Evolutionary conservation across 306 rosid species (phyloP).

Genomic region (Trifolium fragiferum): DNA sequence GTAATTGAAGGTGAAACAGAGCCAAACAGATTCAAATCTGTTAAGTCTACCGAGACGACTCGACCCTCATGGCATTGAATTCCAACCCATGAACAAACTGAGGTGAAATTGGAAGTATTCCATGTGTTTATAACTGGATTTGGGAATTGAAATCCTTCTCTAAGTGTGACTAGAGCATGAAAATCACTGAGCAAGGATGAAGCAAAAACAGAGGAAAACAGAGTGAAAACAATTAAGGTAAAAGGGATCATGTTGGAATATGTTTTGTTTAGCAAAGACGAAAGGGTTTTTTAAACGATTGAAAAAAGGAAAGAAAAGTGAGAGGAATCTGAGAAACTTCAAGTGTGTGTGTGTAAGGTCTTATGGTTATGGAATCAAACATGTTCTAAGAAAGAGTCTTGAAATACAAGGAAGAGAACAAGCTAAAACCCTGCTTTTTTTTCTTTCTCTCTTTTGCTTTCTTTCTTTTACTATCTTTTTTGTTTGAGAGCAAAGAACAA

Average conservation of each 20-base stretch:
- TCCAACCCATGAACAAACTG: constrained; percentile 80
- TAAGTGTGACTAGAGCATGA: constrained; percentile 63
- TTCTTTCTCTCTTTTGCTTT: constrained; percentile 20
- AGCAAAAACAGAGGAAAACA: constrained; percentile 54
- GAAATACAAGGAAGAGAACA: constrained; percentile 80
- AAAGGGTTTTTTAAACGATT: constrained; percentile 54
- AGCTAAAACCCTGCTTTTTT: constrained; percentile 55
- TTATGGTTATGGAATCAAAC: constrained; percentile 69
- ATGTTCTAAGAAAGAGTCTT: constrained; percentile 70
- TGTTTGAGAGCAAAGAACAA: constrained; percentile 47
- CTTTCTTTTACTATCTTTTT: constrained; percentile 51
- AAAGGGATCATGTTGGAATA: constrained; percentile 62
- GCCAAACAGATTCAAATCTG: constrained; percentile 64
- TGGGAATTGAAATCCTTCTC: constrained; percentile 64
- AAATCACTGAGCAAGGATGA: constrained; percentile 69
- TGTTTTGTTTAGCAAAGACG: constrained; percentile 51
- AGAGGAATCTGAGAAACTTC: constrained; percentile 67
- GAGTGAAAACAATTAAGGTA: constrained; percentile 50
- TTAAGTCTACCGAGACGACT: constrained; percentile 66
- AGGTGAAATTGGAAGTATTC: constrained; percentile 53
- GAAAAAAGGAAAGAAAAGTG: constrained; percentile 56
- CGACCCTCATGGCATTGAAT: constrained; percentile 64
- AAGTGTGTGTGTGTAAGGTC: constrained; percentile 33
- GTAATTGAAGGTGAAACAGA: constrained; percentile 67
- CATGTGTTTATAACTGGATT: constrained; percentile 61